Conservation (phyloP, 129 eudicot genomes). For the Lactuca sativa region DNA sequence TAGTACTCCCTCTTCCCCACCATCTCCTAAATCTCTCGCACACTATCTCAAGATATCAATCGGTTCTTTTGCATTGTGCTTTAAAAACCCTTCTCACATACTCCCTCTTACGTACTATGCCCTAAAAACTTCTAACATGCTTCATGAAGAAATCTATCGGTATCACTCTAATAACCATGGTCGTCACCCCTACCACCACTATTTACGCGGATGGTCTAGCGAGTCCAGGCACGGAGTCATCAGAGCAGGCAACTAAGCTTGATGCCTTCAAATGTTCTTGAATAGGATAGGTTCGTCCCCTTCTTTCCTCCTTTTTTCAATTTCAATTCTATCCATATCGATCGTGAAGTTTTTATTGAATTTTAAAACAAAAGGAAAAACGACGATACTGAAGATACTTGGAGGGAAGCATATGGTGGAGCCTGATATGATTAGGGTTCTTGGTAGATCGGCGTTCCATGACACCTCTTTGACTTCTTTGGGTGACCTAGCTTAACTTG, state of each 20-base stretch:
- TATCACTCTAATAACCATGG: no score
- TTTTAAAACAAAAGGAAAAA: slow-evolving; percentile 47
- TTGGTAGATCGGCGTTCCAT: slow-evolving; percentile 97
- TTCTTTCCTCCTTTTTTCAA: neutral
- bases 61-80: no score
- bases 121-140: no score
- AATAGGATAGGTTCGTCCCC: slow-evolving; percentile 76
- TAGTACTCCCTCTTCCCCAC: no score
- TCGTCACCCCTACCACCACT: no score
- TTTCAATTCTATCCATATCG: neutral
- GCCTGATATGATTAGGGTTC: slow-evolving; percentile 80
- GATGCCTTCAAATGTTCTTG: slow-evolving; percentile 87
- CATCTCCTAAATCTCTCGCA: no score
- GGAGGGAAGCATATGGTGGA: slow-evolving; percentile 99
- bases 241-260: neutral
- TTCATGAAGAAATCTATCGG: no score
- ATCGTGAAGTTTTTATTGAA: slow-evolving; percentile 8
- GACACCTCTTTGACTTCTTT: slow-evolving; percentile 83
- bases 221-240: no score
- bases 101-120: no score
- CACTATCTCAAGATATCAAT: no score
- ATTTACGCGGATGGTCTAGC: no score
- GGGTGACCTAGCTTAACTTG: slow-evolving; percentile 88
- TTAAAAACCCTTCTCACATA: no score
- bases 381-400: slow-evolving; percentile 88